Evolutionary conservation across 2,329 filamentous ascomycete genomes (phyloP).

Genomic region (Zalaria obscura): DNA sequence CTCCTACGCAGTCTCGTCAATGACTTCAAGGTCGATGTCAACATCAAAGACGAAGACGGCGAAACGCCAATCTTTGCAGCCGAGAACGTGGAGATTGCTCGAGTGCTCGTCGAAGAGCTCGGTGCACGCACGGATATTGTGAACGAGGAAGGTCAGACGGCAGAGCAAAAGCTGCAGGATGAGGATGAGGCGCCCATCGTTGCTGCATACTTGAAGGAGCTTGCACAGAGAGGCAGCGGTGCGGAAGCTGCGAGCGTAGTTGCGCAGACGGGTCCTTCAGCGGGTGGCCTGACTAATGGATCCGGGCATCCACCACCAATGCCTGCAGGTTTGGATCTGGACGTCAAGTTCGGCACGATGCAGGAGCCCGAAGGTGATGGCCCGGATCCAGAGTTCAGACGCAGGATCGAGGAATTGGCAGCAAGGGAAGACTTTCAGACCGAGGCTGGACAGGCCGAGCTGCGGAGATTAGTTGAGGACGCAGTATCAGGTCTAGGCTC

Average conservation of each 20-base stretch:
- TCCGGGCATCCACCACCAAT: slow-evolving; percentile 42
- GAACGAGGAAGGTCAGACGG: slow-evolving; percentile 66
- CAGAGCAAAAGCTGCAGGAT: slow-evolving; percentile 62
- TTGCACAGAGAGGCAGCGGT: slow-evolving; percentile 7
- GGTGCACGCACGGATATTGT: slow-evolving; percentile 49
- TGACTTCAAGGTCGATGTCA: slow-evolving; percentile 64
- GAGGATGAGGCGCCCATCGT: slow-evolving; percentile 70
- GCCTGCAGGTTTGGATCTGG: slow-evolving; percentile 64
- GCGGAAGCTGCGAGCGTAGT: slow-evolving; percentile 14
- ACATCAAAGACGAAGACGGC: slow-evolving; percentile 76
- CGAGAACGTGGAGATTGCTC: slow-evolving; percentile 67
- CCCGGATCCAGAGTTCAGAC: slow-evolving; percentile 68
- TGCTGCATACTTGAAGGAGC: slow-evolving; percentile 50
- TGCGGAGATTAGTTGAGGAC: slow-evolving; percentile 68
- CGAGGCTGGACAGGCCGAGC: slow-evolving; percentile 62
- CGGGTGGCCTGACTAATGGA: slow-evolving; percentile 10
- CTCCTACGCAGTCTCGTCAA: slow-evolving; percentile 62
- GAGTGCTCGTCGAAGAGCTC: slow-evolving; percentile 69
- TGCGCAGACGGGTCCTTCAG: slow-evolving; percentile 13
- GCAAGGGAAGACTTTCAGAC: slow-evolving; percentile 70
- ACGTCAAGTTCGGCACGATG: slow-evolving; percentile 65
- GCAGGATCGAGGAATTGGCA: slow-evolving; percentile 80
- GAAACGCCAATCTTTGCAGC: slow-evolving; percentile 93
- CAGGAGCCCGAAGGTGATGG: slow-evolving; percentile 44
- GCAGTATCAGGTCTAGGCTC: slow-evolving; percentile 54